Evolutionary conservation across 2,329 filamentous ascomycete species (phyloP).

Genomic region (Chrysosporium keratinophilum): DNA sequence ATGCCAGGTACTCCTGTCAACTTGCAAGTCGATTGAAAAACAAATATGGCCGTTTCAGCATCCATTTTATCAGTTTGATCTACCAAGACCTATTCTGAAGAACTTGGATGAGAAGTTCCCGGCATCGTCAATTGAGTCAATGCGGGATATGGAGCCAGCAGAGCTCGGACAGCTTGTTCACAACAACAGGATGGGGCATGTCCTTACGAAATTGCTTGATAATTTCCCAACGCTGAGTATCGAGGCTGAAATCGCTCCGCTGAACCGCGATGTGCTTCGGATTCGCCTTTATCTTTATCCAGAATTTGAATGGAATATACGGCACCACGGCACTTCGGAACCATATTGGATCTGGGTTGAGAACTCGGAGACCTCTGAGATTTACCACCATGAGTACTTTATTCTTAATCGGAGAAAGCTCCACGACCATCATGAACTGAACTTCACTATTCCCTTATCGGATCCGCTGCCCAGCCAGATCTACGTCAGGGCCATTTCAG

Average conservation of each 20-base stretch:
- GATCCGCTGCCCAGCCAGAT: slow-evolving; percentile 93
- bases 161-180: slow-evolving; percentile 89
- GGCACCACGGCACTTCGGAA: slow-evolving; percentile 84
- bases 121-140: slow-evolving; percentile 62
- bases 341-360: slow-evolving; percentile 99
- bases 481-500: slow-evolving; percentile 87
- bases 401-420: slow-evolving; percentile 83
- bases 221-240: slow-evolving; percentile 88
- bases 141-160: slow-evolving; percentile 84
- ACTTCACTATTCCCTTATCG: slow-evolving; percentile 90
- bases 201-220: slow-evolving; percentile 67
- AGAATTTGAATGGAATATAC: slow-evolving; percentile 90
- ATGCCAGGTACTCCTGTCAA: slow-evolving; percentile 76
- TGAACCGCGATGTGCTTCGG: slow-evolving; percentile 90
- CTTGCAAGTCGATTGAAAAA: slow-evolving; percentile 96
- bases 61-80: slow-evolving; percentile 87
- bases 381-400: slow-evolving; percentile 96
- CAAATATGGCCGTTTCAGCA: slow-evolving; percentile 92
- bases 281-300: slow-evolving; percentile 77
- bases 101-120: slow-evolving; percentile 74
- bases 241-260: slow-evolving; percentile 85
- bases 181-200: slow-evolving; percentile 76
- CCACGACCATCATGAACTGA: slow-evolving; percentile 91
- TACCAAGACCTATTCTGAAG: slow-evolving; percentile 70
- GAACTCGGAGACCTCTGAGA: slow-evolving; percentile 93